phyloP scores from a whole-genome alignment of 129 eudicot genomes.

The Lactuca sativa region DNA sequence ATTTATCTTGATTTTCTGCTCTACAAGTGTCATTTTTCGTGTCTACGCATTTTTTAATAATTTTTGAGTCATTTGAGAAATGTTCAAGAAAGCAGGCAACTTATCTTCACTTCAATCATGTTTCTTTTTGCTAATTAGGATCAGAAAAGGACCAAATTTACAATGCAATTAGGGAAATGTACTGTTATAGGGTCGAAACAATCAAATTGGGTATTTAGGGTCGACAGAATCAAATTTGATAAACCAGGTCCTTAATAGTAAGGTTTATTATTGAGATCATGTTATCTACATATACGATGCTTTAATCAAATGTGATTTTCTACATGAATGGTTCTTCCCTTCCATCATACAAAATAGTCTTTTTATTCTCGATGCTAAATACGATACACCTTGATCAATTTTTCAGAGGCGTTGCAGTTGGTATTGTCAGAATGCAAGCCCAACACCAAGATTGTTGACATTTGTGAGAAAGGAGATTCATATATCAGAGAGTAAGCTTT shows the following conservation, averaged over 20 bases:
- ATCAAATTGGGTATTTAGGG: too few relatives aligned
- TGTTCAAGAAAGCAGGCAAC: not conserved
- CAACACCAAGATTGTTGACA: conserved; percentile 75
- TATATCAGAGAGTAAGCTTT: conserved; percentile 68
- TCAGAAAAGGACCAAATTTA: too few relatives aligned
- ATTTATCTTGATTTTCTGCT: not conserved
- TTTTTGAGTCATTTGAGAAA: not conserved
- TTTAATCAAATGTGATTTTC: too few relatives aligned
- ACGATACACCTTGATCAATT: conserved; percentile 1
- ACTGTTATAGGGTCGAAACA: not conserved
- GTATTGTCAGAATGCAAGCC: conserved; percentile 87
- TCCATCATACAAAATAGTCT: too few relatives aligned
- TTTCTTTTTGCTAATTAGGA: too few relatives aligned
- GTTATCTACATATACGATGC: too few relatives aligned
- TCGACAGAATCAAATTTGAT: too few relatives aligned
- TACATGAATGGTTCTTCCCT: too few relatives aligned
- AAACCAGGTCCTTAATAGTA: too few relatives aligned
- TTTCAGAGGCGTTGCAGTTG: conserved; percentile 87
- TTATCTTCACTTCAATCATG: not conserved
- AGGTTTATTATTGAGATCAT: too few relatives aligned
- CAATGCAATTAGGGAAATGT: not conserved
- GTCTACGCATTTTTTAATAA: not conserved
- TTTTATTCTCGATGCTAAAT: not conserved
- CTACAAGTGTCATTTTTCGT: not conserved
- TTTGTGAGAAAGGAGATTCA: conserved; percentile 85